Percentiles rank a stretch among this genome's conserved stretches.
Conservation (phyloP, 2,329 filamentous ascomycete species). For the Diaporthe sp. region DNA sequence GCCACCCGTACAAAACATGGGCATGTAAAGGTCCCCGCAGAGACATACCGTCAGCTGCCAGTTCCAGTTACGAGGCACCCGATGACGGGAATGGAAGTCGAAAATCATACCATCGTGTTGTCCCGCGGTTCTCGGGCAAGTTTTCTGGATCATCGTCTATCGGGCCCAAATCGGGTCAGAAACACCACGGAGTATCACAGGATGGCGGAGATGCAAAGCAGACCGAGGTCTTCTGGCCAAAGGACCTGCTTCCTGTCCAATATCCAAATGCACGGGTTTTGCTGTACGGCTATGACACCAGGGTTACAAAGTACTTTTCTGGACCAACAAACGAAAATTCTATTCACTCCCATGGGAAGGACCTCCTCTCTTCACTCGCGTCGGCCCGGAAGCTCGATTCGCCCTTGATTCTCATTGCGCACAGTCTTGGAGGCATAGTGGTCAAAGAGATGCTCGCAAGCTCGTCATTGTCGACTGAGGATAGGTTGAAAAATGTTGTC, state of each 20-base stretch:
- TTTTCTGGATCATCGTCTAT: background rate
- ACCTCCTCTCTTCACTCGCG: background rate
- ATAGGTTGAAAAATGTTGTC: background rate
- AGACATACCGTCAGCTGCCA: background rate
- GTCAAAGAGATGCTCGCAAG: slow-evolving; percentile 6
- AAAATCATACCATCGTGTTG: background rate
- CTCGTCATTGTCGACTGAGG: background rate
- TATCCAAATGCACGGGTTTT: background rate
- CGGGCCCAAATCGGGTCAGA: background rate
- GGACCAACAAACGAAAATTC: background rate
- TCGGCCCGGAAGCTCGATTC: background rate
- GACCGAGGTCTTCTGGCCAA: background rate
- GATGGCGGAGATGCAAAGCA: background rate
- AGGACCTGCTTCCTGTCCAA: background rate
- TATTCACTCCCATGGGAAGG: background rate
- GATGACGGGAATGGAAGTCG: background rate
- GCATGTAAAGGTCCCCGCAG: background rate
- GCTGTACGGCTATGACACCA: background rate
- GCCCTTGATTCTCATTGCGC: background rate
- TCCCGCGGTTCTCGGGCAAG: background rate
- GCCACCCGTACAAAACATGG: slow-evolving; percentile 3
- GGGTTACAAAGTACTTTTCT: background rate
- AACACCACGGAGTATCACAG: too few species aligned
- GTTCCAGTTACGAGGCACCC: background rate
- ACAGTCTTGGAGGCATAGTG: background rate